Evolutionary conservation across 1,284 basidiomycete genomes (phyloP).

Genomic region (Inonotus hispidus): DNA sequence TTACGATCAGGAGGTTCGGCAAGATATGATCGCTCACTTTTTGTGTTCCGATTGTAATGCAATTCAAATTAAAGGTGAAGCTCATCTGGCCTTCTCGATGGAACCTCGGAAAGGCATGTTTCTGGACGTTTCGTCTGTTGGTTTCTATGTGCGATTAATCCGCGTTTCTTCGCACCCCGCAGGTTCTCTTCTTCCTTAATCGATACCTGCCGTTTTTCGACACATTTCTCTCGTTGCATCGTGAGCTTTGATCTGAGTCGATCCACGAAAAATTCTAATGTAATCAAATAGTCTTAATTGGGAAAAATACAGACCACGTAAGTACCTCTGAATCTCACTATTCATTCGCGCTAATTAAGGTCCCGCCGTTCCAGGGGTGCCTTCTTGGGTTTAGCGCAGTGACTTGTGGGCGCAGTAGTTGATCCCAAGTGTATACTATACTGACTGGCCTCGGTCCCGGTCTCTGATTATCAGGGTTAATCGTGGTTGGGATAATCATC

Average conservation of each 20-base stretch:
- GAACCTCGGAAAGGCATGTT: constrained; percentile 14
- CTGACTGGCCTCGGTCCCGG: not conserved
- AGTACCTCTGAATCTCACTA: not conserved
- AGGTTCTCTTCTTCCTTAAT: constrained; percentile 17
- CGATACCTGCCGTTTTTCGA: constrained; percentile 18
- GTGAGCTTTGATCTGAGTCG: not conserved
- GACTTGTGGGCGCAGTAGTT: constrained; percentile 6
- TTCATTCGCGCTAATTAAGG: not conserved
- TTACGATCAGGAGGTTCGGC: constrained; percentile 8
- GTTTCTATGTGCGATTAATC: not conserved
- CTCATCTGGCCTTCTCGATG: constrained; percentile 14
- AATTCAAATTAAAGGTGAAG: constrained; percentile 3
- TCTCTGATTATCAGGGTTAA: constrained; percentile 7
- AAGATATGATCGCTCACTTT: not conserved
- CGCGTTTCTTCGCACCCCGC: not conserved
- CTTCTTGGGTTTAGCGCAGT: constrained; percentile 14
- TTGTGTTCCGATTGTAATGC: not conserved
- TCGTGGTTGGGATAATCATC: constrained; percentile 15
- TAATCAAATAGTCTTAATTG: constrained; percentile 6
- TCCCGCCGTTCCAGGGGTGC: constrained; percentile 6
- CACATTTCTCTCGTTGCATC: constrained; percentile 16
- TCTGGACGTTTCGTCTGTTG: not conserved
- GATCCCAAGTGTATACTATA: not conserved
- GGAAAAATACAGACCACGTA: constrained; percentile 14
- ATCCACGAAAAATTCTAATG: not conserved